Percentiles rank a stretch among this genome's conserved stretches.
Evolutionary conservation across 208 protist genomes (phyloP).

Genomic region (Acanthamoeba culbertsoni): DNA sequence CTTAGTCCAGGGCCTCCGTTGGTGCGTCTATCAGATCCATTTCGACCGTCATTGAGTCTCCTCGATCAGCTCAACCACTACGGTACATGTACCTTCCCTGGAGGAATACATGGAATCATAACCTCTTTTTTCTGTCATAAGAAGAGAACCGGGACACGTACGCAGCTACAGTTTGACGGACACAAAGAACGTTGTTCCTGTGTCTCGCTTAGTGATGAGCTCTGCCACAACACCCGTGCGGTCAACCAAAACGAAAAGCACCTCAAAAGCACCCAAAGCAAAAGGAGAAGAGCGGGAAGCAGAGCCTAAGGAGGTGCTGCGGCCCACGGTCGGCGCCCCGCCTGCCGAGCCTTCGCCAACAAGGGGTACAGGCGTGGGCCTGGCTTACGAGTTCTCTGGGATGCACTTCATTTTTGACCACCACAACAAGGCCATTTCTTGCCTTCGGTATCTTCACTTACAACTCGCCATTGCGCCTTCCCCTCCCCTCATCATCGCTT

Average conservation of each 20-base stretch:
- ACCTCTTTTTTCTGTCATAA: neutral
- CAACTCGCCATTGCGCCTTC: no score
- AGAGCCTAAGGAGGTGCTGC: neutral
- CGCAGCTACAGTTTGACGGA: neutral
- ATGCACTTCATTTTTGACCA: constrained; percentile 60
- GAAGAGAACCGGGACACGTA: neutral
- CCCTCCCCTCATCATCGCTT: no score
- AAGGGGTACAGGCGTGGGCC: no score
- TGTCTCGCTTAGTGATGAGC: no score
- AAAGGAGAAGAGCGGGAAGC: neutral
- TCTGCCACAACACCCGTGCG: no score
- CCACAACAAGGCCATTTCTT: neutral
- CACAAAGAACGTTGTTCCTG: neutral
- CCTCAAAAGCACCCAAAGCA: neutral
- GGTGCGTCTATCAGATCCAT: neutral
- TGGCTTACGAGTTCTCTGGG: constrained; percentile 51
- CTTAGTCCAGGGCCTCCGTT: no score
- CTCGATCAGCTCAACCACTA: no score
- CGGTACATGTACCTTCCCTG: no score
- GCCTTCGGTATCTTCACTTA: neutral
- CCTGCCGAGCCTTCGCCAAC: neutral
- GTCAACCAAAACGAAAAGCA: neutral
- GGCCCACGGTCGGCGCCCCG: no score
- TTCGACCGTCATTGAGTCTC: neutral
- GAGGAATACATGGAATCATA: neutral